Conservation (phyloP, 1,284 basidiomycete genomes). For the Trichosporon coremiiforme region DNA sequence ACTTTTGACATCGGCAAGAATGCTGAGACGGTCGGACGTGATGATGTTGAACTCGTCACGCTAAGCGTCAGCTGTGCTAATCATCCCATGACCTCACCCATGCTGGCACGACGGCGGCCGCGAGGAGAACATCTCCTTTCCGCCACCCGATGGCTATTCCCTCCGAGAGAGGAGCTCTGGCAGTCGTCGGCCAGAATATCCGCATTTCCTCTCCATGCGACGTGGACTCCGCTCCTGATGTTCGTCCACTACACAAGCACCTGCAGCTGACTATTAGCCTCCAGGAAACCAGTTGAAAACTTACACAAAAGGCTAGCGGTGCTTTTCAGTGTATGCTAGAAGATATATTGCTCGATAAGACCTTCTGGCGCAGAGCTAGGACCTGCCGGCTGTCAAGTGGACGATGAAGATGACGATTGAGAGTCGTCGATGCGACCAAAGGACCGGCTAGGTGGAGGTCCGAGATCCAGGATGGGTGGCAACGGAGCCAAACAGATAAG, state of each 20-base stretch:
- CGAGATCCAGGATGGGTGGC: background rate
- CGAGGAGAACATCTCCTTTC: background rate
- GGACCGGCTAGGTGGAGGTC: conserved; percentile 9
- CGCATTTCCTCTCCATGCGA: background rate
- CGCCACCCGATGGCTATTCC: conserved; percentile 2
- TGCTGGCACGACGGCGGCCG: background rate
- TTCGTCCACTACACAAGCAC: too few species aligned
- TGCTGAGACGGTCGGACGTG: background rate
- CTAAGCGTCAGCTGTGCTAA: background rate
- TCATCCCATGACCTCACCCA: background rate
- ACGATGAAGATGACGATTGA: background rate
- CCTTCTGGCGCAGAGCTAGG: too few species aligned
- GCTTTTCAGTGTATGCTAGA: too few species aligned
- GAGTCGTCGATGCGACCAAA: too few species aligned
- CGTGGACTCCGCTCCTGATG: too few species aligned
- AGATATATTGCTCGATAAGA: background rate
- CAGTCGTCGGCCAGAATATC: background rate
- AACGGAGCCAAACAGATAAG: conserved; percentile 9
- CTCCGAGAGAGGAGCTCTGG: background rate
- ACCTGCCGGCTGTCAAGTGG: background rate
- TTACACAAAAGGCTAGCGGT: too few species aligned
- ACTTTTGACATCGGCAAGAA: background rate
- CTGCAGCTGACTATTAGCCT: background rate
- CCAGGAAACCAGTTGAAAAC: too few species aligned
- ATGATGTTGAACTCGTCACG: conserved; percentile 3